Percentiles rank a stretch among this genome's conserved stretches.
phyloP scores from a whole-genome alignment of 305 asterid genomes.

The Fraxinus dipetala region DNA sequence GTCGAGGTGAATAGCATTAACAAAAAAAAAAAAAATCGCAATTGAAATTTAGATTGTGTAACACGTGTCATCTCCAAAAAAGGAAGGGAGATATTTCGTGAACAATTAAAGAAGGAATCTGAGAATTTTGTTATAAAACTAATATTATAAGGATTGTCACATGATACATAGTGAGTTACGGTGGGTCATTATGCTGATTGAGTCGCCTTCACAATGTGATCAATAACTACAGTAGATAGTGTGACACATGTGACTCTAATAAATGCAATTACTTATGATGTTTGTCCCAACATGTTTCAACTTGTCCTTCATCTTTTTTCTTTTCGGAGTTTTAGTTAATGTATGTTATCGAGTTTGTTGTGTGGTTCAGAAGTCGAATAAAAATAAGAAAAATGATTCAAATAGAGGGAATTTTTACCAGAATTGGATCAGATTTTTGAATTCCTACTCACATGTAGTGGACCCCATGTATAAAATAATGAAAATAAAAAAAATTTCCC shows the following conservation, averaged over 20 bases:
- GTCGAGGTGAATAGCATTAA: no score
- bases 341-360: background rate
- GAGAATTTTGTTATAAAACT: background rate
- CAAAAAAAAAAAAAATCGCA: no score
- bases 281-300: background rate
- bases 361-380: background rate
- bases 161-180: conserved; percentile 28
- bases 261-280: conserved; percentile 4
- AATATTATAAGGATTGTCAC: conserved; percentile 22
- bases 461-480: no score
- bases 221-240: background rate
- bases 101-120: background rate
- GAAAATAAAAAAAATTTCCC: no score
- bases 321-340: background rate
- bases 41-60: no score
- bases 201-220: background rate
- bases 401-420: no score
- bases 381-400: background rate
- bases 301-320: background rate
- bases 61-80: no score
- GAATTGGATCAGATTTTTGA: no score
- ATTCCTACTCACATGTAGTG: no score
- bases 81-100: no score
- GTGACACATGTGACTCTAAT: conserved; percentile 37
- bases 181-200: conserved; percentile 1